Evolutionary conservation across 805 yeast genomes (phyloP), one percentile per base, ranked within the genome.

Genomic region (Wickerhamiella dianesei): DNA sequence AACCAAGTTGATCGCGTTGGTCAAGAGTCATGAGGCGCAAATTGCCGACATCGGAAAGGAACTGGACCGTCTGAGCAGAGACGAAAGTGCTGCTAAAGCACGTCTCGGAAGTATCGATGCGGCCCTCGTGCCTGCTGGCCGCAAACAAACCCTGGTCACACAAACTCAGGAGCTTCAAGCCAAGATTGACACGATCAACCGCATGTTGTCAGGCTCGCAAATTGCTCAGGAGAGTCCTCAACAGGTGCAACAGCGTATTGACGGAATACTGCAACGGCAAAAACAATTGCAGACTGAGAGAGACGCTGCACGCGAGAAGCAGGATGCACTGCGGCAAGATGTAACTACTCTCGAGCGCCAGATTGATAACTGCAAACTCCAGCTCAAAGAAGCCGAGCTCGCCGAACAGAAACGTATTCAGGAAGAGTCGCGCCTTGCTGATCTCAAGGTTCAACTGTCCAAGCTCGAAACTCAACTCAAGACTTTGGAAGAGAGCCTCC

Each of bases 361-460:
- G 8, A 39, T 39, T 6, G 21, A 18, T n/a, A 6, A 5, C 8
- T 21, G n/a, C n/a, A 13, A 14, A 9, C 25, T 39, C 8, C 25
- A 39, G 16, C 20, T 20, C 6, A 21, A 19, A 18, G 40, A 35
- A 3, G 16, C n/a, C 5, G 55, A 53, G 2, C 44, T 56, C 9
- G 43, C 4, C 1, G 45, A 41, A 8, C 49, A 52, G 16, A 41
- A 42, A 22, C 14, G 17, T 1, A 35, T 25, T 4, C 42, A 43
- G 21, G 52, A 50, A 1, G 9, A 14, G 8, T 42, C 47, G 25
- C 56, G 51, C 2, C 39, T 53, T 5, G 35, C 32, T 4, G 21
- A 37, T 1, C 37, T 51, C 12, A 46, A 22, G 8, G 21, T 8
- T 1, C 43, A 45, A 12, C 40, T 42, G 4, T 17, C 21, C 2